Evolutionary conservation across 2,329 filamentous ascomycete genomes (phyloP).

Genomic region (Zymoseptoria pseudotritici): DNA sequence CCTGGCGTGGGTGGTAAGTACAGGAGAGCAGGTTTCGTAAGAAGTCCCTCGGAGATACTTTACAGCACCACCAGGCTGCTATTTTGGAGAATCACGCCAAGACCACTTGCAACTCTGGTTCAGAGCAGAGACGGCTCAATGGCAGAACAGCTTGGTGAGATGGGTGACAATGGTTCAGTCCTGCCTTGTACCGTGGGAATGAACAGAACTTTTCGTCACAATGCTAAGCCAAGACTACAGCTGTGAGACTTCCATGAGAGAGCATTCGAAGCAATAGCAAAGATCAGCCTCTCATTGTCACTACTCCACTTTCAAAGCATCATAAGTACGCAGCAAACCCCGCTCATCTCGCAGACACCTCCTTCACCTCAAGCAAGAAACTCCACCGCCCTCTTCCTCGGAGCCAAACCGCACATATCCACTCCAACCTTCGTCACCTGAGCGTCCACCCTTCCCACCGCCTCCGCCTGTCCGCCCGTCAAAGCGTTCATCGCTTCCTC

Average conservation of each 20-base stretch:
- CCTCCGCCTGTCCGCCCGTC: conserved; percentile 39
- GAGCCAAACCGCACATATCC: conserved; percentile 30
- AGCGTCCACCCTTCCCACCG: conserved; percentile 35
- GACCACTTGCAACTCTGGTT: neutral
- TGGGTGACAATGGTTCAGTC: neutral
- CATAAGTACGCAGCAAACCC: neutral
- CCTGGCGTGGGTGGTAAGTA: no score
- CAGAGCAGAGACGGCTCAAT: neutral
- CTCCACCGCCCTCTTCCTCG: conserved; percentile 19
- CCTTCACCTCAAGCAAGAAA: conserved; percentile 17
- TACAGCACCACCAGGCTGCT: no score
- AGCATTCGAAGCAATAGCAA: no score
- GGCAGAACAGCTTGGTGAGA: neutral
- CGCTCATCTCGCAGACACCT: neutral
- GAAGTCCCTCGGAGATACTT: no score
- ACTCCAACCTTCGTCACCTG: conserved; percentile 31
- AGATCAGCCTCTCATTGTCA: neutral
- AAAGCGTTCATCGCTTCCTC: conserved; percentile 43
- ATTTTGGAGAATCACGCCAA: no score
- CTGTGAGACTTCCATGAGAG: no score
- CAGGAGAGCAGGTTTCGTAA: no score
- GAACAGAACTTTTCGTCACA: neutral
- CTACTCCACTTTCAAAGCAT: neutral
- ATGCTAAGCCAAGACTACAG: neutral
- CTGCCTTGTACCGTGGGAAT: neutral